A percentile compares a stretch with the other conserved stretches of the same genome.
Conservation (phyloP, 2,329 filamentous ascomycete genomes). For the Talaromyces islandicus region DNA sequence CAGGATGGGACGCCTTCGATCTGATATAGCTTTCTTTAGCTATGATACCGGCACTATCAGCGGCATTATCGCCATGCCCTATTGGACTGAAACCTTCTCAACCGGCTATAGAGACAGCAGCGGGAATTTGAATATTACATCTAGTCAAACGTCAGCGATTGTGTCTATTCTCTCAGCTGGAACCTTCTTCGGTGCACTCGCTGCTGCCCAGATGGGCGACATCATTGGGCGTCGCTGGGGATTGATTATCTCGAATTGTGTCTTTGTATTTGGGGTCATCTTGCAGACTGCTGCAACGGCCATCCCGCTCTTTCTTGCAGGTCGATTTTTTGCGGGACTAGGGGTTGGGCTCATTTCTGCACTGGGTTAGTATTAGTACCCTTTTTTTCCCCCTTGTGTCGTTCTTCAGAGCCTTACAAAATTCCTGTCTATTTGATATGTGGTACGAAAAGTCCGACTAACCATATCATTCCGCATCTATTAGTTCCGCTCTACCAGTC, state of each 20-base stretch:
- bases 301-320: slow-evolving; percentile 51
- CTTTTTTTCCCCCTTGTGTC: too few species aligned
- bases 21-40: background rate
- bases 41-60: slow-evolving; percentile 10
- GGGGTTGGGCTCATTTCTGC: slow-evolving; percentile 59
- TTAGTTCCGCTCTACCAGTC: slow-evolving; percentile 29
- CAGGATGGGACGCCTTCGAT: background rate
- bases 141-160: slow-evolving; percentile 64
- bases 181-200: slow-evolving; percentile 67
- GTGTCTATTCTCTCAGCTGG: slow-evolving; percentile 81
- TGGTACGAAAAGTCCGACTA: background rate
- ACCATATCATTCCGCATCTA: background rate
- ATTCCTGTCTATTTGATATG: background rate
- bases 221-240: slow-evolving; percentile 63
- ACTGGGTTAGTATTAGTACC: slow-evolving; percentile 41
- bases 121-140: slow-evolving; percentile 38
- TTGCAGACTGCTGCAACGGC: slow-evolving; percentile 62
- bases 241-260: slow-evolving; percentile 57
- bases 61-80: slow-evolving; percentile 6
- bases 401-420: background rate
- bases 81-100: slow-evolving; percentile 1
- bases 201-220: slow-evolving; percentile 66
- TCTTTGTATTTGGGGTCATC: slow-evolving; percentile 67
- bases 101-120: slow-evolving; percentile 7
- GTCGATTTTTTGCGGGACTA: slow-evolving; percentile 56